A percentile compares a stretch with the other conserved stretches of the same genome.
These are phyloP conservation scores for Arabidopsis suecica DNA, from an alignment of 345 rosid species.

Conservation along the genomic window DNA sequence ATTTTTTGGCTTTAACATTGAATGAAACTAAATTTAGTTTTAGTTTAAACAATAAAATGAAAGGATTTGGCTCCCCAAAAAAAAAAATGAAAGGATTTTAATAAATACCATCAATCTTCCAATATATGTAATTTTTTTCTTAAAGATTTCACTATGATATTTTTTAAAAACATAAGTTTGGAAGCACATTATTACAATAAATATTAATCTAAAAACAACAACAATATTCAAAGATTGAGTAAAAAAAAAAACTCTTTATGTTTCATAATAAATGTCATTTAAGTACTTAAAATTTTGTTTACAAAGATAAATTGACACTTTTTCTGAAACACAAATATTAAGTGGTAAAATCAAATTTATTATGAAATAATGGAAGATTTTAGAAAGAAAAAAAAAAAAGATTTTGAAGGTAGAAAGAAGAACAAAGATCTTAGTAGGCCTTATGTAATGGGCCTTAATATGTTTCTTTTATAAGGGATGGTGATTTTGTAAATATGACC, in stretches of 20 bases:
- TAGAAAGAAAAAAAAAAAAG: background rate
- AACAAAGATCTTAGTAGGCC: background rate
- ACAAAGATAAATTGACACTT: too few relatives aligned
- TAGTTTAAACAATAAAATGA: background rate
- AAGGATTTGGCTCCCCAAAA: too few relatives aligned
- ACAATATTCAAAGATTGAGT: too few relatives aligned
- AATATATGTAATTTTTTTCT: too few relatives aligned
- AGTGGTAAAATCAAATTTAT: too few relatives aligned
- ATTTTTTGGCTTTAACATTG: background rate
- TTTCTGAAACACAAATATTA: too few relatives aligned
- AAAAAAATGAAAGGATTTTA: too few relatives aligned
- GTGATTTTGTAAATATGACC: slow-evolving; percentile 7
- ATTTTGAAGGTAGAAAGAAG: background rate
- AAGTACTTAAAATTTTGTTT: too few relatives aligned
- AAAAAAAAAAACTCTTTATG: too few relatives aligned
- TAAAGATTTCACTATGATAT: background rate
- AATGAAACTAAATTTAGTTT: background rate
- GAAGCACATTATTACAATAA: background rate
- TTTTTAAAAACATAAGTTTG: background rate
- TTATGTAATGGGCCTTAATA: background rate
- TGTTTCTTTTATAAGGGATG: background rate
- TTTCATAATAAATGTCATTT: too few relatives aligned
- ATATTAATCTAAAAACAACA: background rate
- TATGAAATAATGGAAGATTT: too few relatives aligned
- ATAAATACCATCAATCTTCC: background rate